A percentile compares a stretch with the other conserved stretches of the same genome.
Evolutionary conservation across 2,329 filamentous ascomycete genomes (phyloP).

Genomic region (Aspergillus costaricaensis): DNA sequence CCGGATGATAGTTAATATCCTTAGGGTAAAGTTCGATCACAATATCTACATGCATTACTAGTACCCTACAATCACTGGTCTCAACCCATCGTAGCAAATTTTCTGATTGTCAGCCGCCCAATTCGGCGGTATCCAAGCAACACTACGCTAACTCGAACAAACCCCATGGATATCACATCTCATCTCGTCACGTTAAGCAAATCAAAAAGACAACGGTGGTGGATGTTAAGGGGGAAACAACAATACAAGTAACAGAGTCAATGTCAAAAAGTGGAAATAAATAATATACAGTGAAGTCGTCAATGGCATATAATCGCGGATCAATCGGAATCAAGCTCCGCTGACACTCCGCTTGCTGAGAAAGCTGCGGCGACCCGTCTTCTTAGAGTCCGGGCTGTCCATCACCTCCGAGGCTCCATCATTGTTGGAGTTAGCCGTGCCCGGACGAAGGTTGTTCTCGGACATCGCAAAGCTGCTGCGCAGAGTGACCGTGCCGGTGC

Average conservation of each 20-base stretch:
- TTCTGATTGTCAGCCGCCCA: slow-evolving; percentile 1
- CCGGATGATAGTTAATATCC: too few species aligned
- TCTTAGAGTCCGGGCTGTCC: slow-evolving; percentile 46
- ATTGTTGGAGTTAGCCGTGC: slow-evolving; percentile 39
- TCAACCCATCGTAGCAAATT: neutral
- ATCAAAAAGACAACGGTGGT: neutral
- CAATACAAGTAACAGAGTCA: neutral
- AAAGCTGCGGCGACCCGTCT: slow-evolving; percentile 48
- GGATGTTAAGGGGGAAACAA: neutral
- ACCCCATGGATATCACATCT: slow-evolving; percentile 10
- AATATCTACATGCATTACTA: too few species aligned
- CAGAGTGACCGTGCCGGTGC: slow-evolving; percentile 69
- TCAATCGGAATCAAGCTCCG: slow-evolving; percentile 26
- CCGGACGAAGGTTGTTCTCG: slow-evolving; percentile 45
- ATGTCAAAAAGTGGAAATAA: neutral
- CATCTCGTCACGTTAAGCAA: neutral
- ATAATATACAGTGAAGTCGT: slow-evolving; percentile 13
- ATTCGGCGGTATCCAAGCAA: slow-evolving; percentile 4
- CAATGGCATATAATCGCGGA: slow-evolving; percentile 5
- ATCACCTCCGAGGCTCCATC: slow-evolving; percentile 29
- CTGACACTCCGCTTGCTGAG: slow-evolving; percentile 47
- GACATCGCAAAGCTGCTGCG: slow-evolving; percentile 69
- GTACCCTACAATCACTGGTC: too few species aligned
- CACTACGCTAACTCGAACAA: slow-evolving; percentile 7
- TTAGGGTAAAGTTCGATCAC: too few species aligned